Conservation (phyloP, 2,329 filamentous ascomycete species). For the Cercospora nicotianae region DNA sequence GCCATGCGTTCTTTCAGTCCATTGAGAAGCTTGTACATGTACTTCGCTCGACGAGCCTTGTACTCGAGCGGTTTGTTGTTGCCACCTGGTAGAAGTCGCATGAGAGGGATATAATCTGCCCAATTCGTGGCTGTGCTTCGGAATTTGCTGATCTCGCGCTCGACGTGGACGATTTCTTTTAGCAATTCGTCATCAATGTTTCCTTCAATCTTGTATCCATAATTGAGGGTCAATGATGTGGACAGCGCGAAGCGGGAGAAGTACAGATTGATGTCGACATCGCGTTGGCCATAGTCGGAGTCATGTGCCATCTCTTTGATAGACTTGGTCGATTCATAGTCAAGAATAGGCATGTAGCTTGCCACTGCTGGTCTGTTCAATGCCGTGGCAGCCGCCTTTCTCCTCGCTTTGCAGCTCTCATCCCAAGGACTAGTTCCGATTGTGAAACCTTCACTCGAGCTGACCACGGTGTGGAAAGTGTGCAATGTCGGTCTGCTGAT, state of each 20-base stretch:
- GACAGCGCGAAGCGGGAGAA: slow-evolving; percentile 76
- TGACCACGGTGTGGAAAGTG: slow-evolving; percentile 79
- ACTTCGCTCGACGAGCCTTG: slow-evolving; percentile 66
- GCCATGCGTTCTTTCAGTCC: slow-evolving; percentile 62
- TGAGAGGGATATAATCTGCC: slow-evolving; percentile 73
- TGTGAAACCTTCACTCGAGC: slow-evolving; percentile 73
- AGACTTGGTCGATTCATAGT: slow-evolving; percentile 70
- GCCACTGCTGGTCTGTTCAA: slow-evolving; percentile 74
- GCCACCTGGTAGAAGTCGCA: slow-evolving; percentile 64
- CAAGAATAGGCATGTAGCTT: slow-evolving; percentile 79
- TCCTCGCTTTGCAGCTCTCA: slow-evolving; percentile 72
- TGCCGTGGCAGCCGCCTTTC: slow-evolving; percentile 76
- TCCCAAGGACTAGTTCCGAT: slow-evolving; percentile 85
- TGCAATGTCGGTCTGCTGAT: slow-evolving; percentile 77
- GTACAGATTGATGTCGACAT: slow-evolving; percentile 71
- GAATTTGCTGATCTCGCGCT: slow-evolving; percentile 73
- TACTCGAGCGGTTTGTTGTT: slow-evolving; percentile 65
- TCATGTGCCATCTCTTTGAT: slow-evolving; percentile 71
- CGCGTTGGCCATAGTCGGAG: slow-evolving; percentile 59
- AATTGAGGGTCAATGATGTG: slow-evolving; percentile 75
- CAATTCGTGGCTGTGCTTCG: slow-evolving; percentile 79
- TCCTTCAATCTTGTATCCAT: slow-evolving; percentile 73
- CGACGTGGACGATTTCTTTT: slow-evolving; percentile 72
- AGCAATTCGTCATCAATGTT: slow-evolving; percentile 67
- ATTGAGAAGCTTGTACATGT: slow-evolving; percentile 59